Percentiles rank a stretch among this genome's conserved stretches.
Conservation (phyloP, 768 basidiomycete species). For the Calocybe cyanea region DNA sequence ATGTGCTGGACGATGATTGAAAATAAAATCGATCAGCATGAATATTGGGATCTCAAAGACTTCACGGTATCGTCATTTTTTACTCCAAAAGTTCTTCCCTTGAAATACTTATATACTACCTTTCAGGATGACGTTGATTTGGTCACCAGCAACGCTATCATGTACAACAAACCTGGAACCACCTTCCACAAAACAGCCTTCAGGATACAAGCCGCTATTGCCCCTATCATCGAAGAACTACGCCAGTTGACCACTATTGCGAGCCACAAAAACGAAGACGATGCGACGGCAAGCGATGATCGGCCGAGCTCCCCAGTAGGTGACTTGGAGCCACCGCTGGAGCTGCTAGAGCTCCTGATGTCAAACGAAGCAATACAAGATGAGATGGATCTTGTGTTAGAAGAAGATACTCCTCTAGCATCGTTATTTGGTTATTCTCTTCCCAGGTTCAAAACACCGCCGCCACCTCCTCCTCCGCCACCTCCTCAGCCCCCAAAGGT, state of each 20-base stretch:
- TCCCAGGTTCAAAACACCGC: conserved; percentile 55
- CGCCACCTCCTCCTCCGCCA: conserved; percentile 48
- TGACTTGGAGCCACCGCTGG: conserved; percentile 70
- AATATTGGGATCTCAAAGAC: conserved; percentile 72
- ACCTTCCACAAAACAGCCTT: conserved; percentile 66
- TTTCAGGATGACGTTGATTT: conserved; percentile 75
- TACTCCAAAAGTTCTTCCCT: background rate
- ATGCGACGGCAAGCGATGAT: background rate
- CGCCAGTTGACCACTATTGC: conserved; percentile 16
- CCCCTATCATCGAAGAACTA: conserved; percentile 41
- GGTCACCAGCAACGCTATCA: conserved; percentile 80
- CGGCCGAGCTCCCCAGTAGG: conserved; percentile 39
- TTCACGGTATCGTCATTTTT: conserved; percentile 52
- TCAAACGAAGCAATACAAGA: conserved; percentile 50
- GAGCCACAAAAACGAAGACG: background rate
- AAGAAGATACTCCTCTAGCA: conserved; percentile 49
- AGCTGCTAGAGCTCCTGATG: conserved; percentile 51
- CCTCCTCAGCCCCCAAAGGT: conserved; percentile 34
- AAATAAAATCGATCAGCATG: conserved; percentile 72
- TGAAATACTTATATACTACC: background rate
- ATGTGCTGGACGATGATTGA: conserved; percentile 90
- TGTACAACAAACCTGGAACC: conserved; percentile 81
- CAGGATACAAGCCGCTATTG: conserved; percentile 44
- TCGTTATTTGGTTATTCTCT: conserved; percentile 71
- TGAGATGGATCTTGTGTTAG: conserved; percentile 50